Percentiles rank a stretch among this genome's conserved stretches.
phyloP scores from a whole-genome alignment of 106 monocot genomes.

The Dactylorhiza incarnata region DNA sequence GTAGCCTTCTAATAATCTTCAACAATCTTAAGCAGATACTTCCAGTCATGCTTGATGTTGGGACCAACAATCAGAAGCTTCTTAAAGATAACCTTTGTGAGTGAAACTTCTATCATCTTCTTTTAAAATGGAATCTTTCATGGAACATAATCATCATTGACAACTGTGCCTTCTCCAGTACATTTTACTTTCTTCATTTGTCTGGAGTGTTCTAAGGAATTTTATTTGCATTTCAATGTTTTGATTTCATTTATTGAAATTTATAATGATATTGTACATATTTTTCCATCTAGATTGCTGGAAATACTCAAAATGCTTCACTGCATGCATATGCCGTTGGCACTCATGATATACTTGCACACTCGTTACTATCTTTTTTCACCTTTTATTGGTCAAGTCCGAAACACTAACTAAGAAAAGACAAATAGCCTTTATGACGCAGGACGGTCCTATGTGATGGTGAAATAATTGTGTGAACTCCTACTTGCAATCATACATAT shows the following conservation, averaged over 20 bases:
- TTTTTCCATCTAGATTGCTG: not conserved
- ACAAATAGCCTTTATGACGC: not conserved
- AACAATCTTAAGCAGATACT: constrained; percentile 55
- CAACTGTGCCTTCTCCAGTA: not conserved
- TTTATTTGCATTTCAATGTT: not conserved
- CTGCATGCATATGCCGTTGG: not conserved
- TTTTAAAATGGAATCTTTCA: not conserved
- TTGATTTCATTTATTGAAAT: not conserved
- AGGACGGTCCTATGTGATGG: no score
- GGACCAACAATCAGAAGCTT: constrained; percentile 92
- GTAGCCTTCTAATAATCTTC: constrained; percentile 2
- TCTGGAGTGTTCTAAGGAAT: not conserved
- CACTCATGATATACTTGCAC: not conserved
- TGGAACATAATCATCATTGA: not conserved
- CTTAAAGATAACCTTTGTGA: constrained; percentile 92
- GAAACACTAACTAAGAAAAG: not conserved
- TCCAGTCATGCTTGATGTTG: constrained; percentile 97
- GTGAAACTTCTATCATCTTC: not conserved
- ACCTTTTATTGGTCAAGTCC: not conserved
- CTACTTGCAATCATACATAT: no score
- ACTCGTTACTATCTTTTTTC: not conserved
- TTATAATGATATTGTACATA: not conserved
- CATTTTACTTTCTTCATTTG: not conserved
- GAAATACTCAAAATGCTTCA: not conserved
- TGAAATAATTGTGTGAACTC: no score